phyloP scores from a whole-genome alignment of 2,329 filamentous ascomycete species.

The Fusarium graminum region DNA sequence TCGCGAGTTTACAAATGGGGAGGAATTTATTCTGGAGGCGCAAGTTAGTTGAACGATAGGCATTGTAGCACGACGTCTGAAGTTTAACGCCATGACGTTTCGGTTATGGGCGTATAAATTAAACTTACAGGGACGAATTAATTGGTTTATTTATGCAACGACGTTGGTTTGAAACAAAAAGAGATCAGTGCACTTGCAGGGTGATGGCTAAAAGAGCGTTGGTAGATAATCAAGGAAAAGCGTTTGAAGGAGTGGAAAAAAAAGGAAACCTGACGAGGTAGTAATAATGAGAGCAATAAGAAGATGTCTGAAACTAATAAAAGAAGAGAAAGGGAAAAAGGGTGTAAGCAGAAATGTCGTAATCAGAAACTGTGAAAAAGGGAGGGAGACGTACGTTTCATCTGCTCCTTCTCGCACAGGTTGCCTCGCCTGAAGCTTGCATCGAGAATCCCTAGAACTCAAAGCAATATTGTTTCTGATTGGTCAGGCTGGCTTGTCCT shows the following conservation, averaged over 20 bases:
- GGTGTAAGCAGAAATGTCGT: slow-evolving; percentile 21
- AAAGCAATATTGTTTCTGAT: slow-evolving; percentile 4
- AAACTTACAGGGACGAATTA: slow-evolving; percentile 24
- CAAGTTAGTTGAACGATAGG: not conserved
- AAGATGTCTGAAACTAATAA: slow-evolving; percentile 3
- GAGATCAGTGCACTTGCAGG: slow-evolving; percentile 11
- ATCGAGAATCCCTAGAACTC: slow-evolving; percentile 13
- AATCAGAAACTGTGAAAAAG: slow-evolving; percentile 25
- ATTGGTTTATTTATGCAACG: slow-evolving; percentile 8
- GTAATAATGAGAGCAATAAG: not conserved
- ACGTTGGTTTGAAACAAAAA: slow-evolving; percentile 15
- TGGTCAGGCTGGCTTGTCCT: slow-evolving; percentile 27
- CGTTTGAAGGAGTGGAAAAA: slow-evolving; percentile 27
- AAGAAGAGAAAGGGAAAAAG: not conserved
- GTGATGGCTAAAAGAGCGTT: slow-evolving; percentile 17
- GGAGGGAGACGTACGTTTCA: slow-evolving; percentile 22
- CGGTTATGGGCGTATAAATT: not conserved
- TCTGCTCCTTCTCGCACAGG: slow-evolving; percentile 25
- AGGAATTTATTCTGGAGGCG: slow-evolving; percentile 16
- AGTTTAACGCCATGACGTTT: slow-evolving; percentile 5
- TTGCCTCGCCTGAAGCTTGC: slow-evolving; percentile 38
- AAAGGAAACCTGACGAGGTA: not conserved
- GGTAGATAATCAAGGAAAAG: slow-evolving; percentile 12
- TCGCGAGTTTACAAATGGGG: not conserved
- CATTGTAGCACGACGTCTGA: not conserved